Evolutionary conservation across 1,139 yeast genomes (phyloP).

Genomic region (Pichiaceae sp.): DNA sequence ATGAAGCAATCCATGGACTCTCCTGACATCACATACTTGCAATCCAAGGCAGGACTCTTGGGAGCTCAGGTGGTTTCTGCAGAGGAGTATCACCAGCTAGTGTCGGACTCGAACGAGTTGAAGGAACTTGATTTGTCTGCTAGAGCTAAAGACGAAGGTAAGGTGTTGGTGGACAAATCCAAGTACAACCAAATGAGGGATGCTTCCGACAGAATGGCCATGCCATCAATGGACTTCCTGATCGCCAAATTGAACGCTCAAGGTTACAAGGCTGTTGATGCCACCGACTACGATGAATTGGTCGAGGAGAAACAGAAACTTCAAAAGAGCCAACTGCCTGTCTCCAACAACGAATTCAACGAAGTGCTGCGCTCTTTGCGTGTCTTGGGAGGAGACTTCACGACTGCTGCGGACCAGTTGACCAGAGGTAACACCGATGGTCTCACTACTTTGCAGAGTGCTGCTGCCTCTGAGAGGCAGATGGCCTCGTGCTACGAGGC

Average conservation of each 20-base stretch:
- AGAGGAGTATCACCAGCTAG: constrained; percentile 1
- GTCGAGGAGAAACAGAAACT: background rate
- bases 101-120: background rate
- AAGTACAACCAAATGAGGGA: background rate
- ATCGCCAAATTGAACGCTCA: constrained; percentile 9
- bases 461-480: constrained; percentile 1
- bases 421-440: background rate
- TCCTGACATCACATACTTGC: constrained; percentile 26
- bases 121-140: background rate
- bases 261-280: constrained; percentile 18
- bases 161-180: background rate
- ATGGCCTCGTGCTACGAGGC: constrained; percentile 3
- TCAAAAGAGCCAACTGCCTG: background rate
- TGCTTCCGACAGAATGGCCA: background rate
- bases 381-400: background rate
- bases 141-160: background rate
- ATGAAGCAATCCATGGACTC: constrained; percentile 3
- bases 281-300: constrained; percentile 12
- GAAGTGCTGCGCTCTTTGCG: background rate
- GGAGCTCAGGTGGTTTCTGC: constrained; percentile 23
- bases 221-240: constrained; percentile 12
- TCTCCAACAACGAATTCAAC: background rate
- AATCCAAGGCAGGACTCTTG: constrained; percentile 17
- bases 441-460: background rate
- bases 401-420: background rate